These are phyloP conservation scores for Mercurialis annua DNA, from an alignment of 345 rosid species.

Conservation along the genomic window DNA sequence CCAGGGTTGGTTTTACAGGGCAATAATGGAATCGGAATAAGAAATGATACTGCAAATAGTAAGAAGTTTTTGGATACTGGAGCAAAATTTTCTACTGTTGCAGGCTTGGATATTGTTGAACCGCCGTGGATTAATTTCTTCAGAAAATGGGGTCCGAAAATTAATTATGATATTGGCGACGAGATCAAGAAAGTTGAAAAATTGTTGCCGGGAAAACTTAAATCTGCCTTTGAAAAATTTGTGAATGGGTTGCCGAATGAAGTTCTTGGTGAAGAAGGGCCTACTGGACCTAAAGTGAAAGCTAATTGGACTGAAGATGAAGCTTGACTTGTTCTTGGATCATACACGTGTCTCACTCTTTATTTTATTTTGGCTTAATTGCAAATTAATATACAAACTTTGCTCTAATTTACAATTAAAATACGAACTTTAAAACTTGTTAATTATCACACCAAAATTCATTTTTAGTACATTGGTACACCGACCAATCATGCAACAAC, in stretches of 20 bases:
- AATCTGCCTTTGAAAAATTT: slow-evolving; percentile 45
- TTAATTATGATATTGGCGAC: slow-evolving; percentile 42
- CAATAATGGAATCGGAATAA: slow-evolving; percentile 47
- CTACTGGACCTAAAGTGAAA: slow-evolving; percentile 75
- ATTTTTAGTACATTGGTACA: no score
- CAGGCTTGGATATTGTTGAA: slow-evolving; percentile 34
- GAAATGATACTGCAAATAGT: slow-evolving; percentile 72
- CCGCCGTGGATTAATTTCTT: slow-evolving; percentile 65
- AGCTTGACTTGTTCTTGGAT: slow-evolving; percentile 16
- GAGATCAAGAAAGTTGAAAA: slow-evolving; percentile 41
- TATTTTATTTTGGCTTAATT: no score
- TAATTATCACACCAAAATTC: no score
- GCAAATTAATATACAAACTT: no score
- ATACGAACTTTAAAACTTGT: no score
- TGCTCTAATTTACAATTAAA: no score
- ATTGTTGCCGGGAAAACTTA: slow-evolving; percentile 45
- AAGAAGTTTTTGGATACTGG: slow-evolving; percentile 45
- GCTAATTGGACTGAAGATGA: slow-evolving; percentile 68
- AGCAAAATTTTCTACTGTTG: slow-evolving; percentile 35
- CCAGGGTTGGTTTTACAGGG: slow-evolving; percentile 85
- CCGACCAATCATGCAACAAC: no score
- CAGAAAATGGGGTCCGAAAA: slow-evolving; percentile 80
- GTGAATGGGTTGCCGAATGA: slow-evolving; percentile 50
- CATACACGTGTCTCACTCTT: no score
- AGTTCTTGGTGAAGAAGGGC: slow-evolving; percentile 75